phyloP scores from a whole-genome alignment of 345 rosid genomes.

The Rhodomyrtus tomentosa region DNA sequence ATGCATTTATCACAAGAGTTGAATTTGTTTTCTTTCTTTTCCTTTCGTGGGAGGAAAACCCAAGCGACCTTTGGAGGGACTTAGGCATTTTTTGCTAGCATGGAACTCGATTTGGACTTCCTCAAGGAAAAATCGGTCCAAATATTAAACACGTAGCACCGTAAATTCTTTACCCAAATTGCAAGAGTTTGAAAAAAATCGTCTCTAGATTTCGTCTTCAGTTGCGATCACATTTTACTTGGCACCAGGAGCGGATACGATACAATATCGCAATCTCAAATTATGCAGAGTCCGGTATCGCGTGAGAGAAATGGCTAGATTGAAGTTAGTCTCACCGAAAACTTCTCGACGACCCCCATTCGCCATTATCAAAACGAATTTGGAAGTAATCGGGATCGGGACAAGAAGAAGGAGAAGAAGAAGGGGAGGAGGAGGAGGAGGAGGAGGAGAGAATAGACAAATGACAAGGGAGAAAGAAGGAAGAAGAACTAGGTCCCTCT shows the following conservation, averaged over 20 bases:
- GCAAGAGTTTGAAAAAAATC: background rate
- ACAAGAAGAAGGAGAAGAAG: rapidly evolving
- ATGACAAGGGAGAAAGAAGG: background rate
- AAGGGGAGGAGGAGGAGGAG: too few relatives aligned
- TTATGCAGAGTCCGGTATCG: background rate
- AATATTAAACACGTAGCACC: background rate
- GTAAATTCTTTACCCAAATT: background rate
- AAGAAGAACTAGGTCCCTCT: background rate
- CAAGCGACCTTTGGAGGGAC: background rate
- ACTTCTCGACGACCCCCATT: background rate
- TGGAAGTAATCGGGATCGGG: background rate
- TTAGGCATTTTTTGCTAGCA: too few relatives aligned
- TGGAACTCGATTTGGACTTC: too few relatives aligned
- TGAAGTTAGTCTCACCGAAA: background rate
- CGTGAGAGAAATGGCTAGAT: background rate
- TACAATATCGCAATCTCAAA: rapidly evolving
- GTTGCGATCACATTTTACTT: rapidly evolving
- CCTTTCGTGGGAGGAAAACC: background rate
- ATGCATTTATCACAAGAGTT: background rate
- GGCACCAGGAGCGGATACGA: background rate
- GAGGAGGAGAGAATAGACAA: rapidly evolving
- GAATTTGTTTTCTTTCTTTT: background rate
- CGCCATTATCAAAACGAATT: background rate
- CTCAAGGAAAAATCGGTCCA: background rate
- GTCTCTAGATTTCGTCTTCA: rapidly evolving